Evolutionary conservation across 2,329 filamentous ascomycete genomes (phyloP).

Genomic region (Hypocreales sp.): DNA sequence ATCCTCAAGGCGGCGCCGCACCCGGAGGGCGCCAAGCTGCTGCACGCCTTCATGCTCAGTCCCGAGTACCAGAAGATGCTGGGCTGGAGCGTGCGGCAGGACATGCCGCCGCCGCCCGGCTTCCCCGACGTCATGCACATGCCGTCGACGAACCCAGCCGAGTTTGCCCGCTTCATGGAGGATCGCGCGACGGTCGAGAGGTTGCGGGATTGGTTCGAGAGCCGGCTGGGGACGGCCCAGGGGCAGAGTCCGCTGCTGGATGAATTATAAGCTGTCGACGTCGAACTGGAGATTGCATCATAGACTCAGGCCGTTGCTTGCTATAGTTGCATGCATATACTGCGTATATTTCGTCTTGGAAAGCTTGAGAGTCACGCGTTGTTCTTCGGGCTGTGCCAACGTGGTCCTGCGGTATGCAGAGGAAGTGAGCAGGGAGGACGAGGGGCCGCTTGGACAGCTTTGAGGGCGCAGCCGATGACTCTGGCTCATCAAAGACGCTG

Average conservation of each 20-base stretch:
- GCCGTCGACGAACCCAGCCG: slow-evolving; percentile 17
- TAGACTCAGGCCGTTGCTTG: too few species aligned
- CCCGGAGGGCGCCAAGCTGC: slow-evolving; percentile 33
- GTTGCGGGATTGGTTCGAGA: slow-evolving; percentile 24
- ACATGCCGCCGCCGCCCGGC: slow-evolving; percentile 13
- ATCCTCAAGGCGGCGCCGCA: slow-evolving; percentile 32
- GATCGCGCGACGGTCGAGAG: slow-evolving; percentile 25
- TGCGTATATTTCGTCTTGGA: too few species aligned
- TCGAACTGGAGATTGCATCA: too few species aligned
- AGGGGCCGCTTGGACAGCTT: too few species aligned
- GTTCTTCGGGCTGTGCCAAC: too few species aligned
- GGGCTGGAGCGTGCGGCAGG: slow-evolving; percentile 19
- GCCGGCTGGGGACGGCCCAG: slow-evolving; percentile 23
- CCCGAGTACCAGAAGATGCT: slow-evolving; percentile 18
- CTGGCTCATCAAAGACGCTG: too few species aligned
- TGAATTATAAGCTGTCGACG: too few species aligned
- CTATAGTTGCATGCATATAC: too few species aligned
- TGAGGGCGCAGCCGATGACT: too few species aligned
- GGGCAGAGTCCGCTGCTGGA: slow-evolving; percentile 8
- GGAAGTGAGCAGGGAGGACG: too few species aligned
- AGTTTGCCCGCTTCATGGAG: slow-evolving; percentile 24
- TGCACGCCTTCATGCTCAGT: slow-evolving; percentile 29
- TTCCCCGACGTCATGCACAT: slow-evolving; percentile 11
- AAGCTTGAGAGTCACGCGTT: too few species aligned
- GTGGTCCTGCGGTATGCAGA: too few species aligned